These are phyloP conservation scores for Cunninghamia lanceolata DNA, from an alignment of 75 land plant genomes.

Conservation along the genomic window DNA sequence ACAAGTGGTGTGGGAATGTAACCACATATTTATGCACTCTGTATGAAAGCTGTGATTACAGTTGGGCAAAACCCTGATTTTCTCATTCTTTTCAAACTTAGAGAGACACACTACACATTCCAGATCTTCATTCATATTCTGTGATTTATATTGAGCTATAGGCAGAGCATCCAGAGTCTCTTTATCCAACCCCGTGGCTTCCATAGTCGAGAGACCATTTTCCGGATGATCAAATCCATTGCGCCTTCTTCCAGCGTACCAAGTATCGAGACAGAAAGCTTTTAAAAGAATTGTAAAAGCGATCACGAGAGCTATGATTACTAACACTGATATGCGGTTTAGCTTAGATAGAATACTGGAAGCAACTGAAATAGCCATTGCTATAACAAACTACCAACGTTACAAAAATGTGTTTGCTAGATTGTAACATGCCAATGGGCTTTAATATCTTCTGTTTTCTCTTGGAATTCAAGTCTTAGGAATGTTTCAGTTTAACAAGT, in stretches of 20 bases:
- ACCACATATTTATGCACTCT: constrained; percentile 70
- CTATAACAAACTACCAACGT: no score
- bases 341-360: no score
- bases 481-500: background rate
- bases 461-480: background rate
- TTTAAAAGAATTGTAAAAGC: background rate
- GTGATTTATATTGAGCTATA: background rate
- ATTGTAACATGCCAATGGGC: background rate
- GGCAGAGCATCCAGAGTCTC: background rate
- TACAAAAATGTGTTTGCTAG: background rate
- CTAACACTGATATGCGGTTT: background rate
- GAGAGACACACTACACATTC: constrained; percentile 61
- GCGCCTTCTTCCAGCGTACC: background rate
- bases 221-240: background rate
- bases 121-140: background rate
- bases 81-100: constrained; percentile 51
- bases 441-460: no score
- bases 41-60: constrained; percentile 62
- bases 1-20: constrained; percentile 53
- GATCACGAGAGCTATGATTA: background rate
- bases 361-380: background rate
- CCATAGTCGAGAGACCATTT: background rate
- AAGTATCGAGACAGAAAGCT: background rate
- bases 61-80: constrained; percentile 32
- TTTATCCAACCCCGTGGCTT: background rate